phyloP scores from a whole-genome alignment of 495 filamentous ascomycete genomes.

The Cladorrhinum samala region DNA sequence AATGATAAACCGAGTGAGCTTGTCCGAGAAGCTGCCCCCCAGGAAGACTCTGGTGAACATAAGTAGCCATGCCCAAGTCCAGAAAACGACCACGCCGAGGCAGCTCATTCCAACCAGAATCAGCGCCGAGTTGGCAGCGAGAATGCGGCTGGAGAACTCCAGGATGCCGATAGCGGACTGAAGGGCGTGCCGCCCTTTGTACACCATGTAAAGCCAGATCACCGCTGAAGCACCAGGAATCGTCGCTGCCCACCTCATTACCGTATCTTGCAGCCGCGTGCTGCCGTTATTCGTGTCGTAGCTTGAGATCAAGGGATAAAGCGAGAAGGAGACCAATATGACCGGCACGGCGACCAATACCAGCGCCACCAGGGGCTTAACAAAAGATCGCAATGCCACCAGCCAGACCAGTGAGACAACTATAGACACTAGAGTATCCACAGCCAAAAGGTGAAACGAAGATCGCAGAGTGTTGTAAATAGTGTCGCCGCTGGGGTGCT shows the following conservation, averaged over 20 bases:
- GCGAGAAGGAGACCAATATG: slow-evolving; percentile 75
- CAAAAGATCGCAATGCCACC: slow-evolving; percentile 76
- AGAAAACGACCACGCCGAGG: slow-evolving; percentile 67
- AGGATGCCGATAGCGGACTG: slow-evolving; percentile 76
- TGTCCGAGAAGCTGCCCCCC: slow-evolving; percentile 64
- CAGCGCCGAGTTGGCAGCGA: slow-evolving; percentile 76
- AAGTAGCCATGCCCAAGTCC: slow-evolving; percentile 93
- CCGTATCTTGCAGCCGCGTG: slow-evolving; percentile 69
- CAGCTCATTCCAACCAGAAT: slow-evolving; percentile 75
- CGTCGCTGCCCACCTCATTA: slow-evolving; percentile 81
- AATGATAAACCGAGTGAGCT: slow-evolving; percentile 62
- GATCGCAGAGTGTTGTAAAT: slow-evolving; percentile 83
- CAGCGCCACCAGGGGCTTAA: slow-evolving; percentile 68
- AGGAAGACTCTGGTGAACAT: slow-evolving; percentile 97
- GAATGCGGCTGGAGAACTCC: slow-evolving; percentile 82
- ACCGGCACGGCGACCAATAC: slow-evolving; percentile 80
- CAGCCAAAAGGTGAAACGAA: slow-evolving; percentile 81
- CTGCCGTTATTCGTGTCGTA: slow-evolving; percentile 69
- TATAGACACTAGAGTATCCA: slow-evolving; percentile 86
- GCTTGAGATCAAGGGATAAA: slow-evolving; percentile 88
- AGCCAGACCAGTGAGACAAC: slow-evolving; percentile 88
- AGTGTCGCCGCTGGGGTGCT: slow-evolving; percentile 65
- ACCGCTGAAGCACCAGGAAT: slow-evolving; percentile 67
- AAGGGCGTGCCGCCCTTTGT: slow-evolving; percentile 70
- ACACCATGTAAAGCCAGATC: slow-evolving; percentile 76